Base-by-base conservation (phyloP, 208 protist species). In the Crithidia brevicula region DNA sequence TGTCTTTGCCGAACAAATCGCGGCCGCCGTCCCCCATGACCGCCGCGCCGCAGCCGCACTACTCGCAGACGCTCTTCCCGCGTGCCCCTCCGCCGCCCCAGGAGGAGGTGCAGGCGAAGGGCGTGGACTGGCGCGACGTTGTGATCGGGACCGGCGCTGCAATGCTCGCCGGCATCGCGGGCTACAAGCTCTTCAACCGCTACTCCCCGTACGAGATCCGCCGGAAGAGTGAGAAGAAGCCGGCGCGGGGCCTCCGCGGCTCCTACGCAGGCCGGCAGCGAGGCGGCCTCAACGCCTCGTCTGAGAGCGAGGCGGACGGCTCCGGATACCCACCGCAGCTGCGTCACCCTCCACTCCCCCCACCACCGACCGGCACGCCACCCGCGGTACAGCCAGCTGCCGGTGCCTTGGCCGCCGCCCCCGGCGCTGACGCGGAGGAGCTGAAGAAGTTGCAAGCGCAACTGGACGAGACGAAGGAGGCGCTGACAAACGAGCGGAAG, bases 121-220 rank as follows among this genome's bases (percentile, higher is more conserved):
- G 36, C 4, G 30, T 59, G 51, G 85, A 93, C 68, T 95, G 90
- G 88, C 81, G 86, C 33, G 85, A 95, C 72, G 78, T 83, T 25
- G 85, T 95, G 34, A 95, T 95, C 71, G 87, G 73, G 25, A 52
- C 74, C 22, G 90, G 87, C 15, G 87, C 83, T 16, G 78, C 85
- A 10, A 70, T 82, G 23, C 47, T 92, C 33, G 65, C 73, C 28
- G 77, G 74, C 23, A 49, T 89, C 40, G 76, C 75, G 11, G 85
- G 72, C 6, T 78, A 81, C 46, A 93, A 91, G 56, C 72, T 87
- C 49, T 92, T 93, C 68, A 69, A 86, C 53, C 64, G 70, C 28
- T 95, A 91, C 71, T 93, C 87, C 4, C 87, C 90, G 18, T 93
- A 88, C 68, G 90, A 95, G 65, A 65, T 95, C 28, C 81, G 87